A percentile compares a stretch with the other conserved stretches of the same genome.
Conservation (phyloP, 108 stramenopile genomes). For the Aureococcus anophagefferens region DNA sequence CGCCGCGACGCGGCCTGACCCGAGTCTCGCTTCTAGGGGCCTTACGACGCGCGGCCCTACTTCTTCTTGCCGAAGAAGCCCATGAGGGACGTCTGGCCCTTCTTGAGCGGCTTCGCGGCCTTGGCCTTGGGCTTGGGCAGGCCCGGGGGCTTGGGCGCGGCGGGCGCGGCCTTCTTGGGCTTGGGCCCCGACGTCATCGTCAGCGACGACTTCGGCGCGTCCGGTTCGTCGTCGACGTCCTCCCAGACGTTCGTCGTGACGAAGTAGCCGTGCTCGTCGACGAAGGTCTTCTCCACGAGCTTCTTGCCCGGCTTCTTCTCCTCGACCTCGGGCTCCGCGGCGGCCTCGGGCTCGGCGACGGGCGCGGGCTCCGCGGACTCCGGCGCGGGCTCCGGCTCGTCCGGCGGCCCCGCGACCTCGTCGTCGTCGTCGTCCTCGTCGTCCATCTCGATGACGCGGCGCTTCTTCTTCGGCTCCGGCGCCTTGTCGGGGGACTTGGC, state of each 20-base stretch:
- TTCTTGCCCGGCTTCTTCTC: not conserved
- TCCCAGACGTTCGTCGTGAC: not conserved
- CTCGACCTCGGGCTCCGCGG: too few species aligned
- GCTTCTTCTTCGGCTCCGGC: too few species aligned
- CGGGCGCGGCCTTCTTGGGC: not conserved
- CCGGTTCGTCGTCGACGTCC: not conserved
- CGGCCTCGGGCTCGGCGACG: not conserved
- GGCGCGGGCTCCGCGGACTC: not conserved
- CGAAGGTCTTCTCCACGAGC: not conserved
- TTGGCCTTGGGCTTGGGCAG: not conserved
- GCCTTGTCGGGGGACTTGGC: not conserved
- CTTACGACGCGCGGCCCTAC: too few species aligned
- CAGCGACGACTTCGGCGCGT: not conserved
- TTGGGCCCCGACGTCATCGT: too few species aligned
- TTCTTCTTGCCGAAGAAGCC: not conserved
- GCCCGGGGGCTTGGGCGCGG: too few species aligned
- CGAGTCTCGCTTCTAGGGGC: too few species aligned
- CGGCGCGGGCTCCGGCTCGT: not conserved
- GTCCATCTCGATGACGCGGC: too few species aligned
- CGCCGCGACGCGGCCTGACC: too few species aligned
- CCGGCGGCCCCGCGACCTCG: not conserved
- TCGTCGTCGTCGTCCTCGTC: not conserved
- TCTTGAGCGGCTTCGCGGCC: not conserved
- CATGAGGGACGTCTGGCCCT: not conserved
- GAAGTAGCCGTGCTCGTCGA: not conserved